Evolutionary conservation across 2,329 filamentous ascomycete species (phyloP), one percentile per base, ranked within the genome.

Genomic region (Colletotrichum truncatum): DNA sequence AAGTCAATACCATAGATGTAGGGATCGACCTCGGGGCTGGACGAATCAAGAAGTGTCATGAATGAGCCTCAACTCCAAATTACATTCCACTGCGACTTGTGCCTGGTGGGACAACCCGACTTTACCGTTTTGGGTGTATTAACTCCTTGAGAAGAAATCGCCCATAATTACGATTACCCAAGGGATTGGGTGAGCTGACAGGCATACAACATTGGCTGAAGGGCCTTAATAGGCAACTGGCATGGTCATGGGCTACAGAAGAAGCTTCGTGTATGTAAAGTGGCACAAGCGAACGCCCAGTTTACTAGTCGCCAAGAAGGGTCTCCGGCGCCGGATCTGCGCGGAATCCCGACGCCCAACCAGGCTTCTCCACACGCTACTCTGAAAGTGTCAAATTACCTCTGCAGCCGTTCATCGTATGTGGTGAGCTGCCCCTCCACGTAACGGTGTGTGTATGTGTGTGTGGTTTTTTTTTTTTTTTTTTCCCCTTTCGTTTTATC

Each of bases 1-100:
- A 64, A 64, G 60, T 59, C 60, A 59, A 66, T 56, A 66, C 63
- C 63, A 66, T 66, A 66, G 63, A 66, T 21, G 43, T 43, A 53
- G 63, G 63, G 48, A 38, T 61, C 56, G 25, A 63, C 53, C 57
- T 56, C 39, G 57, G 54, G 57, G 58, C 63, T 66, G 63, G 36
- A 63, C 63, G 63, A 66, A 55, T 56, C 49, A 66, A 66, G 57
- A 36, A 66, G 63, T 66, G 57, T 66, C 63, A 66, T 49, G 28
- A 59, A 51, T 32, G 21, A 49, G 18, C 26, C 28, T 36, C 21
- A 28, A 26, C 21, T 36, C 16, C 11, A 21, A 6, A 10, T 26
- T 11, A 18, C 26, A 23, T 14, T 28, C 6, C 12, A 10, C 16
- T 43, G 26, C 18, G 12, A 53, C 4, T 23, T 52, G n/a, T 25